phyloP scores from a whole-genome alignment of 2,329 filamentous ascomycete genomes.

The Fonsecaea pugnacius region DNA sequence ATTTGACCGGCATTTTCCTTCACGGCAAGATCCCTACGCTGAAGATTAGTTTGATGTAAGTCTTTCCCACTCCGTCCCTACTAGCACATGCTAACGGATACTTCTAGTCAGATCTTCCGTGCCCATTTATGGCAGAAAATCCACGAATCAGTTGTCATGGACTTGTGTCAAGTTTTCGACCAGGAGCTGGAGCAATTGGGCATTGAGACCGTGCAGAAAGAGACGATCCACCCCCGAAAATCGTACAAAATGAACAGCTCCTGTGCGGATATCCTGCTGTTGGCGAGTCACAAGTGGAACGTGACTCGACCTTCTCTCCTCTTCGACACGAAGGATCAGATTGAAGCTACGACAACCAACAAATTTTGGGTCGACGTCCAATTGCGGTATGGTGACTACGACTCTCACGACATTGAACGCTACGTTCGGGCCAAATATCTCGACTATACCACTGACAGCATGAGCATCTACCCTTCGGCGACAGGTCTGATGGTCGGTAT shows the following conservation, averaged over 20 bases:
- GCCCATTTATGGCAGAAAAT: conserved; percentile 99
- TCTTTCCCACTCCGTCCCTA: neutral
- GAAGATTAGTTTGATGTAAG: conserved; percentile 85
- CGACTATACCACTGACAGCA: conserved; percentile 97
- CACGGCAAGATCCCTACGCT: conserved; percentile 98
- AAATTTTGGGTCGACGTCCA: conserved; percentile 99
- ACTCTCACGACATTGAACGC: conserved; percentile 97
- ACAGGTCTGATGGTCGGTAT: conserved; percentile 98
- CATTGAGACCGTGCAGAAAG: conserved; percentile 97
- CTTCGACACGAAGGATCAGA: conserved; percentile 94
- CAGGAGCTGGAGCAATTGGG: conserved; percentile 94
- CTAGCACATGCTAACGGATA: neutral
- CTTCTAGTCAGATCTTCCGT: conserved; percentile 80
- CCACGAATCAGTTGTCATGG: conserved; percentile 98
- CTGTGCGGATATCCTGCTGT: conserved; percentile 94
- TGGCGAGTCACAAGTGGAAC: conserved; percentile 98
- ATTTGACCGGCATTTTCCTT: conserved; percentile 97
- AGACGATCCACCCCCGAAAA: conserved; percentile 98
- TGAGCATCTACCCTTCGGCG: conserved; percentile 96
- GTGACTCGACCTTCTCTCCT: conserved; percentile 90
- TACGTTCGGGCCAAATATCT: conserved; percentile 98
- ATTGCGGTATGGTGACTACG: conserved; percentile 94
- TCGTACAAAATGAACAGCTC: conserved; percentile 99
- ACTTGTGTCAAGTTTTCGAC: conserved; percentile 97
- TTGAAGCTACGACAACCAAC: conserved; percentile 92